Conservation (phyloP, 768 basidiomycete species). For the Leccinum disarticulatum region DNA sequence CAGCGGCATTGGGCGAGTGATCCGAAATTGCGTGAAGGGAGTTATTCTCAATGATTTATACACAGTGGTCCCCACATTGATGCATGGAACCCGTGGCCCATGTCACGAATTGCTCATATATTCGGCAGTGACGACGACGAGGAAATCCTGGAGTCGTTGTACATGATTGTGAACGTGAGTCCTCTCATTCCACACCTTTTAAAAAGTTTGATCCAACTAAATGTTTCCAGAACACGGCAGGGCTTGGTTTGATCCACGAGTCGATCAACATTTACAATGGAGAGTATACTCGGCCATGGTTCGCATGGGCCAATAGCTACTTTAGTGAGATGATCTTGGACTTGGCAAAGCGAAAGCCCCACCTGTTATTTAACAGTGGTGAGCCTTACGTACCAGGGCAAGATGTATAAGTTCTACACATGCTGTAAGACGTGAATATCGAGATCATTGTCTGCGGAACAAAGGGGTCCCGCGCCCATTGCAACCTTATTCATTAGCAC, state of each 20-base stretch:
- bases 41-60: background rate
- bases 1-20: constrained; percentile 65
- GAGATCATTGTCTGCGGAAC: background rate
- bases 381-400: constrained; percentile 57
- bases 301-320: constrained; percentile 83
- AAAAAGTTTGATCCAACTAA: background rate
- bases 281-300: constrained; percentile 72
- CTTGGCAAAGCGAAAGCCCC: constrained; percentile 70
- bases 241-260: constrained; percentile 78
- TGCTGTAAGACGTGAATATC: background rate
- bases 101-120: constrained; percentile 75
- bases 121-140: constrained; percentile 72
- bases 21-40: background rate
- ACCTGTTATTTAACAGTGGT: constrained; percentile 56
- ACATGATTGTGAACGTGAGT: constrained; percentile 67
- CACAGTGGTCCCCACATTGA: constrained; percentile 72
- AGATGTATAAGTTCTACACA: background rate
- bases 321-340: constrained; percentile 83
- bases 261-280: constrained; percentile 62
- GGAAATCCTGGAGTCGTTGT: constrained; percentile 63
- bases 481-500: constrained; percentile 9
- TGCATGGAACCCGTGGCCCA: constrained; percentile 78
- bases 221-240: constrained; percentile 58
- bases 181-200: background rate
- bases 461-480: background rate